Evolutionary conservation across 352 stramenopile genomes (phyloP).

Genomic region (Globisporangium paddicum): DNA sequence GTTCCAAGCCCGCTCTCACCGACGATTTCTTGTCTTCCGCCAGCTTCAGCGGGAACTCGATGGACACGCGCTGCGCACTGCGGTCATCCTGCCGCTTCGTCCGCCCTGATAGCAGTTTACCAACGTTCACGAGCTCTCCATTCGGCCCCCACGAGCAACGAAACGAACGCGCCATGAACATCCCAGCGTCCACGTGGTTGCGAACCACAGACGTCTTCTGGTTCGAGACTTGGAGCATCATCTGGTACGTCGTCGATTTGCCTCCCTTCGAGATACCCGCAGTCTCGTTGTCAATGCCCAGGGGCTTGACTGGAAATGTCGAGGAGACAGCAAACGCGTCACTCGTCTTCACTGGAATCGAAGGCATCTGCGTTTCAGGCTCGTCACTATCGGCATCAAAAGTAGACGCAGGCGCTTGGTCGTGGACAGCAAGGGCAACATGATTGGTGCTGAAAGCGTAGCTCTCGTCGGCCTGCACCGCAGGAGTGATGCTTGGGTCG

Average conservation of each 20-base stretch:
- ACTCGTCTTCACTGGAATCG: conserved; percentile 21
- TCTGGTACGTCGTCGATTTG: conserved; percentile 66
- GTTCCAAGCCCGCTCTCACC: conserved; percentile 45
- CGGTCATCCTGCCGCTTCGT: conserved; percentile 19
- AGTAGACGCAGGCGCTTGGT: not conserved
- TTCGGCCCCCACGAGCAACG: conserved; percentile 79
- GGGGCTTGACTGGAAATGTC: conserved; percentile 22
- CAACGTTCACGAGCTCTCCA: conserved; percentile 64
- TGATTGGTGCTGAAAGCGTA: not conserved
- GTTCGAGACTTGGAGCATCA: conserved; percentile 46
- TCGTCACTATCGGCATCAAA: conserved; percentile 19
- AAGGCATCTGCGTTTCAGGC: conserved; percentile 9
- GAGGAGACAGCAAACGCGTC: conserved; percentile 31
- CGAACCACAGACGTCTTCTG: conserved; percentile 30
- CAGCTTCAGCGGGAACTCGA: conserved; percentile 49
- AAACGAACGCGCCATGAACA: conserved; percentile 81
- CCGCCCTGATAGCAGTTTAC: conserved; percentile 28
- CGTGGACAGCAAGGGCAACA: not conserved
- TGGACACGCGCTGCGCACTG: conserved; percentile 24
- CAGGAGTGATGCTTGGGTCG: not conserved
- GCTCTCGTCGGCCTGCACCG: not conserved
- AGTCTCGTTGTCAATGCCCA: conserved; percentile 32
- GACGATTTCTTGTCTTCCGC: conserved; percentile 28
- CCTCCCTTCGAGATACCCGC: conserved; percentile 20
- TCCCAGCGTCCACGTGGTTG: conserved; percentile 53